Conservation (phyloP, 257 asterid genomes). For the Solanum lignicaule region DNA sequence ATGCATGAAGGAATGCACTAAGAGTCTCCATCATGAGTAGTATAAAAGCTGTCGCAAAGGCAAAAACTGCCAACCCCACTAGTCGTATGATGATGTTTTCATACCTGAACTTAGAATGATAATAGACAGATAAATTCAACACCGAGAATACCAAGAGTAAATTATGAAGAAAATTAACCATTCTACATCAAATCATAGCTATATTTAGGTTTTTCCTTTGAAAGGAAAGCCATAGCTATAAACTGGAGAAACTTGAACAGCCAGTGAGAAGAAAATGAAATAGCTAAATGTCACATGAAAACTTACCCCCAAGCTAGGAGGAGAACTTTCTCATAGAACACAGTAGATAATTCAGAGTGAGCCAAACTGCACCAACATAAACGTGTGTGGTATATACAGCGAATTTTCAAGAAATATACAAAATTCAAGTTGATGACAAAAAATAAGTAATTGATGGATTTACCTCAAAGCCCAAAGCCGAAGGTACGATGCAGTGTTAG, state of each 20-base stretch:
- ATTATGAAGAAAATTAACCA: background rate
- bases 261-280: background rate
- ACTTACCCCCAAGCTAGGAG: conserved; percentile 92
- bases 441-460: background rate
- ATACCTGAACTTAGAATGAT: conserved; percentile 42
- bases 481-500: conserved; percentile 91
- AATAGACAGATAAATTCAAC: background rate
- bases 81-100: conserved; percentile 59
- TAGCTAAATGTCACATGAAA: background rate
- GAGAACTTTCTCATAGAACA: conserved; percentile 83
- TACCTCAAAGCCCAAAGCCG: conserved; percentile 96
- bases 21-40: conserved; percentile 93
- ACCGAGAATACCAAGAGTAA: background rate
- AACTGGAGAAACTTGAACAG: background rate
- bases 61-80: conserved; percentile 73
- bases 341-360: conserved; percentile 86
- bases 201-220: background rate
- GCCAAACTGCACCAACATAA: conserved; percentile 55
- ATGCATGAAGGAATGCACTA: conserved; percentile 89
- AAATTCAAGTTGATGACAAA: background rate
- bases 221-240: background rate
- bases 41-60: conserved; percentile 79
- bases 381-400: background rate
- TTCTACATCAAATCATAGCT: background rate
- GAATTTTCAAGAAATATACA: background rate